phyloP scores from a whole-genome alignment of 169 alveolate species.

The Plasmodium falciparum region DNA sequence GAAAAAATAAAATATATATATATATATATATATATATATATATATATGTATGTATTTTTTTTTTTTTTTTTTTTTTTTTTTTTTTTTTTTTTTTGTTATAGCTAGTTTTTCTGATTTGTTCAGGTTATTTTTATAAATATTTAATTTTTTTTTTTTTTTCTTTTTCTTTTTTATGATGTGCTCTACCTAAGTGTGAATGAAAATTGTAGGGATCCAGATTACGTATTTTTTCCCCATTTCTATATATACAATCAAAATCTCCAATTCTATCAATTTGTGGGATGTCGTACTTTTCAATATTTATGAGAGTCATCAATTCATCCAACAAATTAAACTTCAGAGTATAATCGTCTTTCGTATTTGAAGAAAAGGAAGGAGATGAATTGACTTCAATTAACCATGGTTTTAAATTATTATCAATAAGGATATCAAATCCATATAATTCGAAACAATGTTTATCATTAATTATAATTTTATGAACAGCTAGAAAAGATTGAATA shows the following conservation, averaged over 20 bases:
- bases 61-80: too few relatives aligned
- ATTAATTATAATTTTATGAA: slow-evolving; percentile 89
- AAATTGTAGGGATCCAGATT: slow-evolving; percentile 14
- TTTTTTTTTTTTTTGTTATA: too few relatives aligned
- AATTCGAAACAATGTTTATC: slow-evolving; percentile 92
- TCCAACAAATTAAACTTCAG: slow-evolving; percentile 91
- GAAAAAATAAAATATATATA: neutral
- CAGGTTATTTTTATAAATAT: too few relatives aligned
- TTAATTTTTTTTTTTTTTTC: too few relatives aligned
- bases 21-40: neutral
- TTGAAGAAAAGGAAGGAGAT: slow-evolving; percentile 93
- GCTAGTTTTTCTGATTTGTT: too few relatives aligned
- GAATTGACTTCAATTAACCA: slow-evolving; percentile 97
- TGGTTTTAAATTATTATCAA: slow-evolving; percentile 94
- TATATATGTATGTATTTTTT: neutral
- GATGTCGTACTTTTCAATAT: slow-evolving; percentile 88
- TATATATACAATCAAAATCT: slow-evolving; percentile 66
- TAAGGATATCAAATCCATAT: slow-evolving; percentile 96
- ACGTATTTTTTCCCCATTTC: slow-evolving; percentile 21
- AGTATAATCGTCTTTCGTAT: slow-evolving; percentile 91
- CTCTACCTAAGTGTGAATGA: slow-evolving; percentile 30
- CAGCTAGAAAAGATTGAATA: slow-evolving; percentile 90
- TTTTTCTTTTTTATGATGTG: neutral
- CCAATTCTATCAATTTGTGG: slow-evolving; percentile 42
- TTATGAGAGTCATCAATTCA: slow-evolving; percentile 92